These are phyloP conservation scores for carrot (Daucus carota) DNA, from an alignment of 129 eudicot species.

Conservation along the genomic window DH1_v3.0 NC_030385.2:6824001-6824500, in stretches of 20 bases:
- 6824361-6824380: conserved; percentile 65
- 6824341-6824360: neutral
- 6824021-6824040: conserved; percentile 66
- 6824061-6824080: conserved; percentile 68
- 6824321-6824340: neutral
- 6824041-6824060: conserved; percentile 72
- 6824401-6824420: conserved; percentile 93
- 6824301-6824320: neutral
- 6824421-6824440: conserved; percentile 73
- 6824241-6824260: neutral
- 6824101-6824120: conserved; percentile 85
- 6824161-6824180: conserved; percentile 97
- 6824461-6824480: conserved; percentile 97
- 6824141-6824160: conserved; percentile 95
- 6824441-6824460: conserved; percentile 96
- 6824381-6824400: conserved; percentile 88
- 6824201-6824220: conserved; percentile 95
- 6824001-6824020: neutral
- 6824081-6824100: conserved; percentile 73
- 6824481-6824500: conserved; percentile 99
- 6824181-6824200: conserved; percentile 94
- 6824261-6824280: neutral
- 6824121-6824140: conserved; percentile 87
- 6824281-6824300: neutral
- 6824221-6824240: conserved; percentile 41